Base-by-base conservation (phyloP, 176 grass and related monocot species). In the Musa beccarii region DNA sequence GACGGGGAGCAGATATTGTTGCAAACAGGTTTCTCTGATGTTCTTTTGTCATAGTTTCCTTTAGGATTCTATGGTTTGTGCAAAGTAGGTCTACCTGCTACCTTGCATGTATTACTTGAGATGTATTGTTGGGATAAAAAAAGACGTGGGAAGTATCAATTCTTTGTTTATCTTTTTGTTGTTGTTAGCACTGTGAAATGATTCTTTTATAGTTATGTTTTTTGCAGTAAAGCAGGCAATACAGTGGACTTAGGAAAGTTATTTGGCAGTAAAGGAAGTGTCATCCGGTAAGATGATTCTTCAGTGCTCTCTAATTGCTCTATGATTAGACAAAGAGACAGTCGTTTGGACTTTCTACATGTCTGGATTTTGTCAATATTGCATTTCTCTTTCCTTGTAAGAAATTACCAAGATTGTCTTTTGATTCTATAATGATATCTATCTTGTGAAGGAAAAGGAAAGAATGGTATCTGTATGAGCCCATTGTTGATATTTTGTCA, bases 211-310 rank as follows among this genome's bases (percentile, higher is more conserved):
- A 56, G 53, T 8, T 68, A 43, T 54, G 74, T 69, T 55, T 72
- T 80, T 69, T 87, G 82, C 85, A 92, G 93, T 79, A 97, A 90
- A 87, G 86, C 89, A 0, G 76, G 89, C 72, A 92, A 86, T 71
- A 97, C 84, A 23, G 79, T 97, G 77, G 93, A 93, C 69, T 75
- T 99, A 62, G 83, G 84, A 63, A 99, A 93, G 82, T 93, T 94
- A 81, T 94, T 99, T 10, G 86, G 95, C 53, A 89, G 84, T 86
- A 94, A 89, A 87, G 95, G 95, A 34, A 93, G 88, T 2, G 95
- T 99, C 20, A 82, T 94, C 76, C 80, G 95, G 90, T 94, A 81
- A 64, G 70, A 66, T 24, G 5, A 11, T 8, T 64, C 19, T 20
- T 70, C 4, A 19, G 2, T 51, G 70, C 12, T 68, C 22, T 19